Base-by-base conservation (phyloP, 2,329 filamentous ascomycete species). In the Biscogniauxia mediterranea region DNA sequence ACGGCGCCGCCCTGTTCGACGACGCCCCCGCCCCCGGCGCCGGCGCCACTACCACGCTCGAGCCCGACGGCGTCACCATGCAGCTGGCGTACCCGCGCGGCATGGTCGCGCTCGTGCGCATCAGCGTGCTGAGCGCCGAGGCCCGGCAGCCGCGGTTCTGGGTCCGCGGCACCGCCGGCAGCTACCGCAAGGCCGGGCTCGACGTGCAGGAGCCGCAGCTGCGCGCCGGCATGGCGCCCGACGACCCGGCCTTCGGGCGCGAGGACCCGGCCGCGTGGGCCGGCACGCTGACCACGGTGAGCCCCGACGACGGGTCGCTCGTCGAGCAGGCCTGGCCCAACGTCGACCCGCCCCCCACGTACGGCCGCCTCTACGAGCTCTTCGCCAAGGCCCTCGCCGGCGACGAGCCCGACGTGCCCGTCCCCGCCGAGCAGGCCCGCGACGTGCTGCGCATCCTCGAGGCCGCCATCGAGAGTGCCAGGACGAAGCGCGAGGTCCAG, bases 161-260 rank as follows among this genome's bases (percentile, higher is more conserved):
- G 90, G 81, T 93, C 9, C 81, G 90, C 25, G 91, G 91, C 21
- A 85, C 85, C 19, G 87, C 88, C 75, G 91, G 89, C 0, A 90
- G 85, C 70, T 94, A 89, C 76, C 89, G 85, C 78, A 94, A 93
- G 81, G 77, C 79, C 49, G 80, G 83, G 58, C 80, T 94, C 1
- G 91, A 95, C 72, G 79, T 86, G 1, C 91, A 94, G 75, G 91
- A 95, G 77, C 85, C 88, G 59, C 89, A 92, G 74, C 81, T 93
- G 57, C 85, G 85, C 73, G 80, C 77, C 1, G 90, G 90, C 8
- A 75, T 84, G 67, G 83, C 80, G 72, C 86, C 87, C 6, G 81
- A 81, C 0, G 86, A 91, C 59, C 73, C 80, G 3, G 82, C 78
- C 3, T 93, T 91, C 70, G 91, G 88, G 1, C 73, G 83, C 49